Conservation (phyloP, 2,329 filamentous ascomycete species). For the Nigrospora osmanthi region DNA sequence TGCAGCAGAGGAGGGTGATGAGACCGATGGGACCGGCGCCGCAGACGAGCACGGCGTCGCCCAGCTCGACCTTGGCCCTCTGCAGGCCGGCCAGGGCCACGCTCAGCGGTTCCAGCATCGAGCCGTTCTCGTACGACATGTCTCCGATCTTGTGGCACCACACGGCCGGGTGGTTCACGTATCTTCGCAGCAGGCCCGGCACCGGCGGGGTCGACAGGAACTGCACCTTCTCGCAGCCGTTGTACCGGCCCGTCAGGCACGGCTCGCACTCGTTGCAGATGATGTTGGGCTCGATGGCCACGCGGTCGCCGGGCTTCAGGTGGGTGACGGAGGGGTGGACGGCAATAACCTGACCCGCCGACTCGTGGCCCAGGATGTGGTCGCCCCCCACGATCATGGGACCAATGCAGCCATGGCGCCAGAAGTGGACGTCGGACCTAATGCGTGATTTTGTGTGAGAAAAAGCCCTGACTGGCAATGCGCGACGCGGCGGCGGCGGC, state of each 20-base stretch:
- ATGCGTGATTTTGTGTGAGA: constrained; percentile 7
- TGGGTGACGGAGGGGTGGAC: constrained; percentile 71
- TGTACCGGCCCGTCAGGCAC: constrained; percentile 88
- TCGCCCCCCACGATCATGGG: constrained; percentile 87
- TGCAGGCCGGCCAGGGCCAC: constrained; percentile 87
- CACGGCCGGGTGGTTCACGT: constrained; percentile 87
- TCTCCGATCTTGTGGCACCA: constrained; percentile 96
- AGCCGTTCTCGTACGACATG: constrained; percentile 88
- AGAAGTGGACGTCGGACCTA: constrained; percentile 94
- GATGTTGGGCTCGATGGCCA: constrained; percentile 90
- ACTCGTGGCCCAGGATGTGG: constrained; percentile 93
- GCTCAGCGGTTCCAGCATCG: constrained; percentile 81
- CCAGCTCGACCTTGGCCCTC: constrained; percentile 70
- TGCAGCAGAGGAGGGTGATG: constrained; percentile 76
- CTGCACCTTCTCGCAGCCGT: constrained; percentile 78
- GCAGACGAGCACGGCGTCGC: constrained; percentile 82
- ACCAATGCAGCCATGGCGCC: constrained; percentile 90
- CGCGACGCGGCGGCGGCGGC: background rate
- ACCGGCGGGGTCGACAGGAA: constrained; percentile 92
- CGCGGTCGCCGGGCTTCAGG: constrained; percentile 79
- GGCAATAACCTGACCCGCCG: constrained; percentile 75
- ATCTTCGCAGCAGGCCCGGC: constrained; percentile 77
- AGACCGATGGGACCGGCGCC: constrained; percentile 92
- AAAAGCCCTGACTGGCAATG: background rate
- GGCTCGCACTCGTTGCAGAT: constrained; percentile 88